phyloP scores from a whole-genome alignment of 169 alveolate genomes.

The Eimeria zaria region DNA sequence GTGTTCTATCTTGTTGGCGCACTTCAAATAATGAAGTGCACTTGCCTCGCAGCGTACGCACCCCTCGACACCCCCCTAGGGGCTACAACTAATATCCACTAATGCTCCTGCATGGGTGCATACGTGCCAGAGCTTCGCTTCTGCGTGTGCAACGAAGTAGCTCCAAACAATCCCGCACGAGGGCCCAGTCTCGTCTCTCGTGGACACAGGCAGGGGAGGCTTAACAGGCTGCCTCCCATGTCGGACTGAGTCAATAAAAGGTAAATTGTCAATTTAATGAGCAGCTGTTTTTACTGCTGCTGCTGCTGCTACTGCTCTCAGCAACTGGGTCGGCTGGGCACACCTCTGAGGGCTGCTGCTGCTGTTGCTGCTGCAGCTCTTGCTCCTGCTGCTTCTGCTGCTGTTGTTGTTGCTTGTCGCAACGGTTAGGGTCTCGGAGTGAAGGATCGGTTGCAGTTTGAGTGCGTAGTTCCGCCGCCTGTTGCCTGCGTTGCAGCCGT shows the following conservation, averaged over 20 bases:
- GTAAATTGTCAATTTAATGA: not conserved
- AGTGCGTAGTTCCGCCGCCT: constrained; percentile 2
- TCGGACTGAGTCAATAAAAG: not conserved
- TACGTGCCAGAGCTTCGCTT: not conserved
- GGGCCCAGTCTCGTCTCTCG: not conserved
- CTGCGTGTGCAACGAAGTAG: not conserved
- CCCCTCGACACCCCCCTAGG: not conserved
- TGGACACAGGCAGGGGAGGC: not conserved
- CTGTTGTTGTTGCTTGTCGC: not conserved
- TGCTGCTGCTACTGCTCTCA: too few relatives aligned
- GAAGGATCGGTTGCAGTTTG: not conserved
- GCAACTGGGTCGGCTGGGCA: not conserved
- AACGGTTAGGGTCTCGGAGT: not conserved
- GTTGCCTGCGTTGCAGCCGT: constrained; percentile 11
- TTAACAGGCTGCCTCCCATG: not conserved
- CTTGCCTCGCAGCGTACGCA: not conserved
- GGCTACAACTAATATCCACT: not conserved
- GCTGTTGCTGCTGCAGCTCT: not conserved
- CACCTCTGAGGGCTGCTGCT: not conserved
- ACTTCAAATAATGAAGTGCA: not conserved
- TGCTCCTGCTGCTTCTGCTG: not conserved
- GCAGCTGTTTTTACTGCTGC: not conserved
- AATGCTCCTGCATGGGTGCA: not conserved
- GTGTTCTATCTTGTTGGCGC: not conserved
- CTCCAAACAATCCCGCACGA: not conserved